phyloP scores from a whole-genome alignment of 805 yeast genomes.

The Priceomyces castillae region DNA sequence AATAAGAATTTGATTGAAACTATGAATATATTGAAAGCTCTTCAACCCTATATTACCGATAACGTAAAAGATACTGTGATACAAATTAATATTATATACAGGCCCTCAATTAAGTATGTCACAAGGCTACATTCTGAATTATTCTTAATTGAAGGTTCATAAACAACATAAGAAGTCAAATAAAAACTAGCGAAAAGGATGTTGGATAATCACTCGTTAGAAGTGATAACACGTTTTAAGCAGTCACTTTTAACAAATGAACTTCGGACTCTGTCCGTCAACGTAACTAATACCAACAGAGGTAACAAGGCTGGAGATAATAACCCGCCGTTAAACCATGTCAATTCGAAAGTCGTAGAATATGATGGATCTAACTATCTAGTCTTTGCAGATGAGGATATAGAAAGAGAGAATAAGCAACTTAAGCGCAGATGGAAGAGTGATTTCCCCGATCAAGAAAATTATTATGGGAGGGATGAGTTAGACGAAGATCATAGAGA shows the following conservation, averaged over 20 bases:
- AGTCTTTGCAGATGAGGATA: slow-evolving; percentile 35
- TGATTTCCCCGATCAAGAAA: slow-evolving; percentile 14
- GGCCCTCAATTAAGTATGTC: background rate
- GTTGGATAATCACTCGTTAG: slow-evolving; percentile 40
- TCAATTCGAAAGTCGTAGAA: slow-evolving; percentile 36
- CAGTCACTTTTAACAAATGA: slow-evolving; percentile 27
- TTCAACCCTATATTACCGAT: background rate
- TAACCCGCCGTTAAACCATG: slow-evolving; percentile 16
- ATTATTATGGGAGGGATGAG: slow-evolving; percentile 5
- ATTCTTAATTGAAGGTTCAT: background rate
- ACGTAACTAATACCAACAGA: slow-evolving; percentile 22
- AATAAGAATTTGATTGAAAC: background rate
- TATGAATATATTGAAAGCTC: background rate
- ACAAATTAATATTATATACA: background rate
- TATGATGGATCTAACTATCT: slow-evolving; percentile 35
- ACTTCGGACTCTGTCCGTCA: slow-evolving; percentile 11
- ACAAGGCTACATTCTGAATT: background rate
- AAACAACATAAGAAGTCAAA: background rate
- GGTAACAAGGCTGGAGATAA: slow-evolving; percentile 28
- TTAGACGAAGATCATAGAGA: slow-evolving; percentile 18
- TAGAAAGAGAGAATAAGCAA: slow-evolving; percentile 24
- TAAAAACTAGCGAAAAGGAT: slow-evolving; percentile 11
- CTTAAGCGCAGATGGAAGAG: slow-evolving; percentile 40
- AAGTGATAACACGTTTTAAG: slow-evolving; percentile 37
- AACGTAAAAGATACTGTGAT: slow-evolving; percentile 1